These are phyloP conservation scores for Floccularia luteovirens DNA, from an alignment of 768 basidiomycete species.

Conservation along the genomic window DNA sequence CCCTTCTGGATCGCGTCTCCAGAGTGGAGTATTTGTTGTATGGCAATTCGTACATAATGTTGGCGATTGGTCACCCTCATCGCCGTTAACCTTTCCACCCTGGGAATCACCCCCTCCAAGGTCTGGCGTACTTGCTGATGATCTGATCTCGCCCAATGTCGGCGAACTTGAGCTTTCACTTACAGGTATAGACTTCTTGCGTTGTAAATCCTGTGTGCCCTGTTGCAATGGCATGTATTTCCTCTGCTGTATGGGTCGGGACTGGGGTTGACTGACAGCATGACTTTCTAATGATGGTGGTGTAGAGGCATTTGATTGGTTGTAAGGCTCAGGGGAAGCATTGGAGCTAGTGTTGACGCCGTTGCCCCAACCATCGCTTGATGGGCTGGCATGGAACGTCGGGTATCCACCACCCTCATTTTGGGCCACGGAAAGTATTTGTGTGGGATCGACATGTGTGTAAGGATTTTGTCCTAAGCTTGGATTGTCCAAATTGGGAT, in stretches of 20 bases:
- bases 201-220: conserved; percentile 44
- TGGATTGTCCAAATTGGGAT: conserved; percentile 42
- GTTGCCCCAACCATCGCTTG: conserved; percentile 77
- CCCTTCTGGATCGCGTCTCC: conserved; percentile 89
- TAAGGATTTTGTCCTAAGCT: conserved; percentile 41
- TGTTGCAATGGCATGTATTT: conserved; percentile 66
- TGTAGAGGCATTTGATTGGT: conserved; percentile 62
- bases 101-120: conserved; percentile 22
- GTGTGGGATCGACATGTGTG: conserved; percentile 90
- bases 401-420: conserved; percentile 22
- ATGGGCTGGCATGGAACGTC: conserved; percentile 67
- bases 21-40: conserved; percentile 91
- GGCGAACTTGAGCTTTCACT: conserved; percentile 17
- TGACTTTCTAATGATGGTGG: conserved; percentile 63
- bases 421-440: conserved; percentile 47
- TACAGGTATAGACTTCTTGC: conserved; percentile 37
- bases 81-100: conserved; percentile 34
- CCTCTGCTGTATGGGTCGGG: conserved; percentile 23
- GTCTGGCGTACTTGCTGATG: conserved; percentile 67
- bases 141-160: conserved; percentile 31
- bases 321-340: conserved; percentile 71
- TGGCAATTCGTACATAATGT: conserved; percentile 93
- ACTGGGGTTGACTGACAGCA: conserved; percentile 19
- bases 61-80: conserved; percentile 64
- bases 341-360: conserved; percentile 58